A percentile compares a stretch with the other conserved stretches of the same genome.
Evolutionary conservation across 2,329 filamentous ascomycete species (phyloP).

Genomic region (Penicillium sp.): DNA sequence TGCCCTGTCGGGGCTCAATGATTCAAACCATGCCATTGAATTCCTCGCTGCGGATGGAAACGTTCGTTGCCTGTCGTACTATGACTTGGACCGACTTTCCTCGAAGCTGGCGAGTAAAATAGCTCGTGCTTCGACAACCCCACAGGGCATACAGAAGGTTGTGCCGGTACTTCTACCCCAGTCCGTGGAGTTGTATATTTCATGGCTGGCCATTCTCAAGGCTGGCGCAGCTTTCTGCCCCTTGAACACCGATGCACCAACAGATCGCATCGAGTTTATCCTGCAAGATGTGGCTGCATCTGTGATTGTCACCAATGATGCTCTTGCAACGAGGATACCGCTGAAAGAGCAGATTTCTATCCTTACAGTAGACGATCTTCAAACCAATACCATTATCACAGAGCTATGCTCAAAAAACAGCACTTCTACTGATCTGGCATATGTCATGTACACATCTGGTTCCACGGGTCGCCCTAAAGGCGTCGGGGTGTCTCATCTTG

Average conservation of each 20-base stretch:
- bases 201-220: conserved; percentile 74
- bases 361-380: conserved; percentile 24
- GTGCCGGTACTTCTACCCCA: conserved; percentile 78
- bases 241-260: conserved; percentile 72
- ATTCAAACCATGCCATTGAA: conserved; percentile 58
- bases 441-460: conserved; percentile 91
- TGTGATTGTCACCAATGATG: conserved; percentile 62
- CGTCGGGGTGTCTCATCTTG: conserved; percentile 74
- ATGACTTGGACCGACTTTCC: conserved; percentile 59
- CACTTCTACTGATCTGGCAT: conserved; percentile 58
- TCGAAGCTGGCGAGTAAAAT: conserved; percentile 56
- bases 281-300: conserved; percentile 70
- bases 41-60: conserved; percentile 54
- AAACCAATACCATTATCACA: conserved; percentile 1
- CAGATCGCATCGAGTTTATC: conserved; percentile 76
- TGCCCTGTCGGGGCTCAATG: conserved; percentile 47
- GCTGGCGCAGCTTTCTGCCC: conserved; percentile 84
- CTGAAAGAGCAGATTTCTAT: conserved; percentile 20
- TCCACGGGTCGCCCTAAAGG: conserved; percentile 89
- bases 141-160: conserved; percentile 38
- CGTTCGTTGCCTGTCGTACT: conserved; percentile 57
- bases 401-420: conserved; percentile 3
- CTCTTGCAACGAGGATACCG: conserved; percentile 22
- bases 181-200: conserved; percentile 72
- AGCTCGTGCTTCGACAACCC: conserved; percentile 22